Evolutionary conservation across 768 basidiomycete genomes (phyloP), one percentile per base, ranked within the genome.

Genomic region (Erythrobasidium yunnanense): DNA sequence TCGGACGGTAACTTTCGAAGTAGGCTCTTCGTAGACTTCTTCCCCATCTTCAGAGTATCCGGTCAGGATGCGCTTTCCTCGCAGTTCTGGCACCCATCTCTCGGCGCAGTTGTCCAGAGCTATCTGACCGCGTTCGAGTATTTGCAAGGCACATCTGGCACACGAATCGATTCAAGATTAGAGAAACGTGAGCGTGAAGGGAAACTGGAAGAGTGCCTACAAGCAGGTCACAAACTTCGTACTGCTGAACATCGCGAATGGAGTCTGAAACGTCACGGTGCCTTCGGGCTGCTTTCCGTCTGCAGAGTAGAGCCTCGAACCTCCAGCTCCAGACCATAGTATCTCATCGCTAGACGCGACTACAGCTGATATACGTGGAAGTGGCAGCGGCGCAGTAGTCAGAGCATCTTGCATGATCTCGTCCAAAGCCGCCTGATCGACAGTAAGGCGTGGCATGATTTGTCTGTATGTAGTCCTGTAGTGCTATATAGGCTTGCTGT

Each of bases 311-410:
- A 52, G 11, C 23, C 30, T 35, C 47, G 18, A 4, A 11, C 57
- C 57, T 57, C 57, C 57, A 4, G 57, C 57, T 11, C 52, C 57
- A 60, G 57, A 60, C 57, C 57, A 60, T 5, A 60, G 57, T 17
- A 56, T 42, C 13, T 4, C 15, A 53, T 53, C 20, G 11, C 22
- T 15, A 5, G 57, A 55, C 5, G 57, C 57, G 25, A 60, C 57
- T 5, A 56, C 47, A 53, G 50, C 50, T 17, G 57, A 8, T 4
- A 60, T 15, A 22, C 57, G 57, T 4, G 57, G 57, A 11, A 60
- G 35, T 57, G 57, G 57, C 6, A 27, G 23, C 15, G 11, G 11
- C 6, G 23, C 55, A 27, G 11, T 17, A 7, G 6, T 49, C 55
- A 56, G 55, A 45, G 55, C 11, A 29, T 7, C 20, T 49, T 56